These are phyloP conservation scores for Geosmithia morbida DNA, from an alignment of 2,329 filamentous ascomycete species.

Conservation along the genomic window DNA sequence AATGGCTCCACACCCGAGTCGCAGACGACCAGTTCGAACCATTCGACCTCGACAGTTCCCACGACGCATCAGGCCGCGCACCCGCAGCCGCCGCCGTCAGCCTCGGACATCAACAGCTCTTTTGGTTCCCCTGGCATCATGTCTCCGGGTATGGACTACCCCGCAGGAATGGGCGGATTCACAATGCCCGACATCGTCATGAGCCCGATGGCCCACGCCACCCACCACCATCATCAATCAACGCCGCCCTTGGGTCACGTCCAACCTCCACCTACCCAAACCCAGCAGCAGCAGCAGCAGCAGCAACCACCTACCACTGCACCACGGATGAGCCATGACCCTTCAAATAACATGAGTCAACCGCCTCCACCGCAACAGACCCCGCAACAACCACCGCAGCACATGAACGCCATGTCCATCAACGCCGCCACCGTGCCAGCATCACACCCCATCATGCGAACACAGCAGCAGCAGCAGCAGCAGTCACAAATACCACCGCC, in stretches of 20 bases:
- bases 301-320: constrained; percentile 5
- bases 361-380: constrained; percentile 12
- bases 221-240: constrained; percentile 6
- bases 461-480: constrained; percentile 3
- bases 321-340: neutral
- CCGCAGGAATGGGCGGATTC: constrained; percentile 28
- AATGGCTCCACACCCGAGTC: constrained; percentile 18
- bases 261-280: constrained; percentile 5
- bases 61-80: constrained; percentile 8
- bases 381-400: constrained; percentile 17
- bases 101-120: constrained; percentile 27
- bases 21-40: constrained; percentile 9
- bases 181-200: constrained; percentile 38
- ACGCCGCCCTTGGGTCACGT: constrained; percentile 3
- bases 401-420: constrained; percentile 15
- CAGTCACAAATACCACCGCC: constrained; percentile 10
- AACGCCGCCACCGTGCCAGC: neutral
- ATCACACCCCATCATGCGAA: neutral
- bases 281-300: constrained; percentile 5
- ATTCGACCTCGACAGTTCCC: constrained; percentile 9
- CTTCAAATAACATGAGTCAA: constrained; percentile 24
- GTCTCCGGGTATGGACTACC: constrained; percentile 36
- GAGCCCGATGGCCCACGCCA: constrained; percentile 26
- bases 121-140: constrained; percentile 40
- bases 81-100: neutral